Evolutionary conservation across 2,329 filamentous ascomycete species (phyloP), one percentile per base, ranked within the genome.

Genomic region (Zasmidium angulare): DNA sequence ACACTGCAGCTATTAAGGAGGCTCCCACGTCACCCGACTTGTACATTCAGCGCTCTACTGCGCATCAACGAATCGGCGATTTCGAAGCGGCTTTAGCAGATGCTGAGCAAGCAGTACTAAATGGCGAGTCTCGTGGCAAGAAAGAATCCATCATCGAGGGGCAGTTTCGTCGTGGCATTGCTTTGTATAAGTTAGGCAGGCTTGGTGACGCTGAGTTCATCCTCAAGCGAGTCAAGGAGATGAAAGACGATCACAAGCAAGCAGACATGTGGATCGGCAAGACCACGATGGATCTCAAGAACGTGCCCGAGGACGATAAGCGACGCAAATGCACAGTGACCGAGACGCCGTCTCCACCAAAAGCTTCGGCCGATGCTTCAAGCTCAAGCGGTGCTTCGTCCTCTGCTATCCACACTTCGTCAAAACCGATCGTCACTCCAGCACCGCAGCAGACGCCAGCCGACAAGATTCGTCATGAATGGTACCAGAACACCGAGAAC

Each of bases 31-130:
- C 90, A 2, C 89, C 91, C 1, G 77, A 84, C 51, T 97, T 95
- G 84, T 88, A 93, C 63, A 85, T 95, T 63, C 86, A 89, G 66
- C 90, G 93, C 20, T 89, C 91, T 3, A 91, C 87, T 46, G 91
- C 91, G 43, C 88, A 92, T 71, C 83, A 90, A 52, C 84, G 89
- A 60, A 80, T 83, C 1, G 70, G 78, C 21, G 75, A 86, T 60
- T 76, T 78, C 51, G 50, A 69, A 11, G 73, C 74, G 14, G 80
- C 65, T n/a, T 77, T 82, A 26, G 60, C 67, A 50, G 80, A 82
- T 62, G 79, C 79, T 55, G 76, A 81, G 52, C 69, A 75, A 43
- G 79, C 86, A 53, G 81, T 85, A 57, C 79, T 85, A 1, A 81
- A 84, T 21, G 89, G 91, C 1, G 83, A 95, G 48, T 81, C 88